phyloP scores from a whole-genome alignment of 2,329 filamentous ascomycete species.

The Thermoascus crustaceus region DNA sequence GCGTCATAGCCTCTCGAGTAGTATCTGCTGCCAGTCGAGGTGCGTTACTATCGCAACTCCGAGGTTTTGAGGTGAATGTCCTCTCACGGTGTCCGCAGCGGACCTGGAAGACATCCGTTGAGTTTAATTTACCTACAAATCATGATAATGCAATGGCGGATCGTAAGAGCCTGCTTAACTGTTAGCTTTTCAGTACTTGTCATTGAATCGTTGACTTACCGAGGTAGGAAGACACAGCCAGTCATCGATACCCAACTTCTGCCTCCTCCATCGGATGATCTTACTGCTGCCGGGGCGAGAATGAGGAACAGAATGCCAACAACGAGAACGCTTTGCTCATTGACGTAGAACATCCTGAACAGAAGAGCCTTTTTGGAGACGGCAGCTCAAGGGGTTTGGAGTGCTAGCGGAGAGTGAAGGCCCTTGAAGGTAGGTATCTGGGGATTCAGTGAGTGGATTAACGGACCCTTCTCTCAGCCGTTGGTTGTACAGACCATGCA shows the following conservation, averaged over 20 bases:
- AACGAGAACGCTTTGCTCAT: background rate
- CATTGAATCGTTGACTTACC: background rate
- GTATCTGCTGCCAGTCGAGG: background rate
- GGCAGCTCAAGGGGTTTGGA: no score
- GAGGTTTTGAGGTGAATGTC: background rate
- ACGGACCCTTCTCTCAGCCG: no score
- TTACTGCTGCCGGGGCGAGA: background rate
- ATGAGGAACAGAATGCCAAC: background rate
- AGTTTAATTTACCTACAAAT: background rate
- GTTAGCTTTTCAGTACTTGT: background rate
- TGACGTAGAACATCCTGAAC: background rate
- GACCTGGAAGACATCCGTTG: background rate
- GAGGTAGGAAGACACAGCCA: background rate
- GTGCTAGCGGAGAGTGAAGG: background rate
- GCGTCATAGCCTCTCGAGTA: background rate
- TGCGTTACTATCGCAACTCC: background rate
- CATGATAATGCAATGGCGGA: background rate
- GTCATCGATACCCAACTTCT: background rate
- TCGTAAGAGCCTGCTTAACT: background rate
- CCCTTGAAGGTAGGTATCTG: no score
- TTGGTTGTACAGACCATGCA: no score
- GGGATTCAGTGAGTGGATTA: no score
- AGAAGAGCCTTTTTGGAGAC: background rate
- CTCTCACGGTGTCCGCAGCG: background rate
- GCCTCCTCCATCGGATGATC: background rate